phyloP scores from a whole-genome alignment of 352 stramenopile genomes.

The Globisporangium viniferum region DNA sequence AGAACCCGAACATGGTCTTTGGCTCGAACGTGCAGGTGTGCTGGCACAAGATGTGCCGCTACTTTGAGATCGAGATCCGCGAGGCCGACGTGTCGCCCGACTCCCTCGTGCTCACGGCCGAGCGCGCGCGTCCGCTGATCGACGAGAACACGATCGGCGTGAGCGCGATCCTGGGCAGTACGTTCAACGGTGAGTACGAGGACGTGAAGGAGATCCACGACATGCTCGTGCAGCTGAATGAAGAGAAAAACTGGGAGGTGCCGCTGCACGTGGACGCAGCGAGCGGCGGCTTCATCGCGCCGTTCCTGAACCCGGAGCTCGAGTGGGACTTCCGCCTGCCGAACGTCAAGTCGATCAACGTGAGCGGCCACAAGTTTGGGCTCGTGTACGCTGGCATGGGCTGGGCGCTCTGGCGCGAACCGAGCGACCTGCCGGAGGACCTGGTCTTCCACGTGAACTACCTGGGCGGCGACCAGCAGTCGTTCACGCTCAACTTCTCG shows the following conservation, averaged over 20 bases:
- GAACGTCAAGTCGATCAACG: conserved; percentile 92
- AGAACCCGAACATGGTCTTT: conserved; percentile 92
- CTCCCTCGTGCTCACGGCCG: conserved; percentile 80
- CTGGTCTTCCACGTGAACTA: conserved; percentile 93
- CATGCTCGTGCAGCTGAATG: conserved; percentile 84
- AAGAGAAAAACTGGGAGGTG: conserved; percentile 80
- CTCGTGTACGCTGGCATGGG: conserved; percentile 92
- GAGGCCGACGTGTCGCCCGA: conserved; percentile 86
- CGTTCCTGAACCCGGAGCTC: conserved; percentile 87
- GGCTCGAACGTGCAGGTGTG: conserved; percentile 91
- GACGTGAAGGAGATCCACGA: conserved; percentile 89
- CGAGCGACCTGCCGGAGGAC: conserved; percentile 76
- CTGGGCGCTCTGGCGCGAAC: conserved; percentile 89
- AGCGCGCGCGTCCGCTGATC: conserved; percentile 66
- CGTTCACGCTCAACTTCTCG: conserved; percentile 93
- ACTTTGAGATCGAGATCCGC: conserved; percentile 92
- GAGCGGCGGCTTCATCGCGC: conserved; percentile 90
- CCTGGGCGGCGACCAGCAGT: conserved; percentile 86
- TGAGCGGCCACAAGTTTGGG: conserved; percentile 94
- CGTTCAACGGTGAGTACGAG: conserved; percentile 93
- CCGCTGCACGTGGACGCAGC: conserved; percentile 91
- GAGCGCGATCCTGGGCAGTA: conserved; percentile 89
- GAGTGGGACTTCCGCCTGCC: conserved; percentile 90
- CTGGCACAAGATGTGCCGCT: conserved; percentile 95
- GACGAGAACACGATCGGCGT: conserved; percentile 94